Evolutionary conservation across 768 basidiomycete genomes (phyloP).

Genomic region (Gyrodon lividus): DNA sequence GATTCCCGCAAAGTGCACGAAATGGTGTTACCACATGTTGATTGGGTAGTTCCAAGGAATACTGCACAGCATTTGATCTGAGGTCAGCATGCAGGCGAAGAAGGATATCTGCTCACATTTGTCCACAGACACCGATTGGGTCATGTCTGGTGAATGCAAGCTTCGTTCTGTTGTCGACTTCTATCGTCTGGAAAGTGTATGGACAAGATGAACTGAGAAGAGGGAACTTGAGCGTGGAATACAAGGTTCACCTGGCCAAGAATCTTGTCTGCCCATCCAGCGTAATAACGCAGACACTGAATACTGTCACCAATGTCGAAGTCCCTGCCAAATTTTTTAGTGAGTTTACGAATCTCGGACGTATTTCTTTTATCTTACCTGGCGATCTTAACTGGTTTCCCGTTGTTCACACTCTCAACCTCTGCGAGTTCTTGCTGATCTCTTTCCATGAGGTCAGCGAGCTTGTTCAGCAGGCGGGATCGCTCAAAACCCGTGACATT

Average conservation of each 20-base stretch:
- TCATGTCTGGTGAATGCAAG: constrained; percentile 85
- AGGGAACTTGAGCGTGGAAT: background rate
- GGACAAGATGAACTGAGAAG: constrained; percentile 4
- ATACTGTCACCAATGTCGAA: constrained; percentile 79
- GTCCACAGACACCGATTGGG: constrained; percentile 92
- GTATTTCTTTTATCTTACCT: constrained; percentile 37
- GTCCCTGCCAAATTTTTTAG: constrained; percentile 46
- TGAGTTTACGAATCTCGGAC: constrained; percentile 23
- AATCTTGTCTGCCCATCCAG: constrained; percentile 96
- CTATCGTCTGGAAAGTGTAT: constrained; percentile 54
- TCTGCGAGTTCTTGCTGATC: constrained; percentile 81
- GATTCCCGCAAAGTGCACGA: constrained; percentile 1
- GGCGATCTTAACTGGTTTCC: constrained; percentile 75
- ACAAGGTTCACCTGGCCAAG: constrained; percentile 64
- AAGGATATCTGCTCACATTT: constrained; percentile 58
- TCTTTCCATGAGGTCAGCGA: constrained; percentile 88
- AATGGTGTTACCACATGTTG: constrained; percentile 62
- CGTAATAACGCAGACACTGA: constrained; percentile 85
- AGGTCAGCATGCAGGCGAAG: constrained; percentile 9
- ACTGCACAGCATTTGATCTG: constrained; percentile 34
- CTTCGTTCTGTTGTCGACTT: constrained; percentile 78
- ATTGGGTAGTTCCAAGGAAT: constrained; percentile 96
- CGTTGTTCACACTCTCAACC: constrained; percentile 86
- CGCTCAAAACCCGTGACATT: constrained; percentile 84
- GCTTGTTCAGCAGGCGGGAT: constrained; percentile 75